Evolutionary conservation across 352 stramenopile species (phyloP).

Genomic region (Phytophthora quininea): DNA sequence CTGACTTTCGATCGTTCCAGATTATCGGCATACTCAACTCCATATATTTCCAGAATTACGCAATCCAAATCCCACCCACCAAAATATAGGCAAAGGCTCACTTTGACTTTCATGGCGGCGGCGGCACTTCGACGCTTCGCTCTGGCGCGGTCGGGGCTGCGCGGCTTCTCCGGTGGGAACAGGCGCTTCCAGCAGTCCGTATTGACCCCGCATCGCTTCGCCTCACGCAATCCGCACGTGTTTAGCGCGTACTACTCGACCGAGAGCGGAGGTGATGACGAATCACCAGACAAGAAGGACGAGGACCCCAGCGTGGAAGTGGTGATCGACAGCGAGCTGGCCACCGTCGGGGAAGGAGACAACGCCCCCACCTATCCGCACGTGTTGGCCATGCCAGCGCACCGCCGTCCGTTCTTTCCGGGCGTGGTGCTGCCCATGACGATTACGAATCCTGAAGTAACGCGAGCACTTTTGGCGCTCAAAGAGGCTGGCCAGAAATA

Average conservation of each 20-base stretch:
- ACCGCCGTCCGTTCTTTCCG: slow-evolving; percentile 83
- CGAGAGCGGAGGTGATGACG: slow-evolving; percentile 24
- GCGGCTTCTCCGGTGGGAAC: background rate
- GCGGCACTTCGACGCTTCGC: slow-evolving; percentile 44
- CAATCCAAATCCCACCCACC: background rate
- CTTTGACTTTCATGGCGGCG: slow-evolving; percentile 36
- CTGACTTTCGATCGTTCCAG: too few species aligned
- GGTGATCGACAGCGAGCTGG: slow-evolving; percentile 65
- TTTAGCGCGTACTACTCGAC: slow-evolving; percentile 42
- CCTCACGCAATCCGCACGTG: slow-evolving; percentile 1
- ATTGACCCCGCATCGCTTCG: slow-evolving; percentile 12
- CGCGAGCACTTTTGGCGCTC: slow-evolving; percentile 89
- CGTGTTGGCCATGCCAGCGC: slow-evolving; percentile 78
- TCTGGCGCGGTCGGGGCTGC: slow-evolving; percentile 22
- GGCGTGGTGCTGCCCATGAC: slow-evolving; percentile 86
- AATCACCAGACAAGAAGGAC: slow-evolving; percentile 35
- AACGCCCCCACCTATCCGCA: slow-evolving; percentile 72
- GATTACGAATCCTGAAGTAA: slow-evolving; percentile 85
- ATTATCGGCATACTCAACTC: too few species aligned
- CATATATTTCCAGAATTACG: background rate
- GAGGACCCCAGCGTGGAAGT: slow-evolving; percentile 48
- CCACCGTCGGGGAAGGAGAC: slow-evolving; percentile 68
- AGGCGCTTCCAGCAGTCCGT: slow-evolving; percentile 11
- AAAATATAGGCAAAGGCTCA: background rate
- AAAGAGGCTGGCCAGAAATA: slow-evolving; percentile 90